Evolutionary conservation across 371 early-diverging fungal genomes (phyloP), one percentile per base, ranked within the genome.

Genomic region (Apophysomyces ossiformis): DNA sequence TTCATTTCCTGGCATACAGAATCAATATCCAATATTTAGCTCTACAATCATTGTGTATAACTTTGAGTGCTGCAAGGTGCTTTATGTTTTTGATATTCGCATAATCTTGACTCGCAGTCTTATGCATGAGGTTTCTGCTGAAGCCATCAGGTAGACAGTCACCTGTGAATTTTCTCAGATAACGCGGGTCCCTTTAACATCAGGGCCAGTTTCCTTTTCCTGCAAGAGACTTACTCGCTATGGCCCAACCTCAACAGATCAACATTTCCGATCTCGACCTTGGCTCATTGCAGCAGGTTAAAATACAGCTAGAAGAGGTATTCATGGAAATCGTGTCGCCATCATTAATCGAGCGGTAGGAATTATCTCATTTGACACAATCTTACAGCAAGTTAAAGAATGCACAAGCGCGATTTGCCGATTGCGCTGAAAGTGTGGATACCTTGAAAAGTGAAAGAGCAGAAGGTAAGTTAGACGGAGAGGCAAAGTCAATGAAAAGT

Each of bases 321-420:
- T 38, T 70, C 18, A 2, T 58, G 18, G 36, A 46, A 9, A 50
- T 36, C 38, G 6, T 61, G 16, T 63, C 26, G 16, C 32, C 13
- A 15, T 56, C 37, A 43, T 57, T 43, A 39, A 58, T 58, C 21
- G 38, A 38, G 37, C 21, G 35, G 45, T 65, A 93, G 91, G 96
- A 96, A 87, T 79, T 97, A 44, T 84, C 85, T 62, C 92, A 90
- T 67, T 84, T 97, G 66, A 93, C 93, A 5, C 79, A 77, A 47
- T 94, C 96, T 8, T 97, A 89, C 68, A 85, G 87, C 4, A 90
- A 93, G 73, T 85, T 97, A 66, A 93, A 92, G 78, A 88, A 89
- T 61, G 96, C 95, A 12, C 95, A 96, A 81, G 83, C 81, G 13
- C 89, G 94, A 62, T 97, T 96, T 77, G 79, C 75, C 43, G 95